Evolutionary conservation across 345 rosid genomes (phyloP).

Genomic region (Pistacia atlantica): DNA sequence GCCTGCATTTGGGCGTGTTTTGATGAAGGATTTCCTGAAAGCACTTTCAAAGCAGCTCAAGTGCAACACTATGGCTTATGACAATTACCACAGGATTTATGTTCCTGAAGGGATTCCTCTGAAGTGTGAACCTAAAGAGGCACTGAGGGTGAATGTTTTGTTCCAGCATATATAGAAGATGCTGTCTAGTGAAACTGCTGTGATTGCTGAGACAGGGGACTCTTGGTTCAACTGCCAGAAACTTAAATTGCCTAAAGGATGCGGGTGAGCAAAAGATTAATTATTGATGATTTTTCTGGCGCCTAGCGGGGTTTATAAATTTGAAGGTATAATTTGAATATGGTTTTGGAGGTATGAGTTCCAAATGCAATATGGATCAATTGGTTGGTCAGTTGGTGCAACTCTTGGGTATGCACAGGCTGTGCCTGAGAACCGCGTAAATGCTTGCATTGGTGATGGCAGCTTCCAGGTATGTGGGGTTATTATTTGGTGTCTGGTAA

Average conservation of each 20-base stretch:
- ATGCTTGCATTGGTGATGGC: slow-evolving; percentile 86
- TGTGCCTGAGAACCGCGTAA: slow-evolving; percentile 65
- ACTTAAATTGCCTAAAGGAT: slow-evolving; percentile 67
- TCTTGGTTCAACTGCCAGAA: slow-evolving; percentile 91
- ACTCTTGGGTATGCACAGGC: slow-evolving; percentile 89
- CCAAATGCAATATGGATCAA: slow-evolving; percentile 90
- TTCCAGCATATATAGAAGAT: slow-evolving; percentile 71
- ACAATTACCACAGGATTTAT: slow-evolving; percentile 74
- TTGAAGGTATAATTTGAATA: slow-evolving; percentile 1
- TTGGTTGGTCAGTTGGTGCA: slow-evolving; percentile 89
- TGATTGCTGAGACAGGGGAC: slow-evolving; percentile 88
- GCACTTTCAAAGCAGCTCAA: slow-evolving; percentile 56
- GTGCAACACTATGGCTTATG: slow-evolving; percentile 56
- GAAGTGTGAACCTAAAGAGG: slow-evolving; percentile 51
- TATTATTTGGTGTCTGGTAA: neutral
- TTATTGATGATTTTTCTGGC: neutral
- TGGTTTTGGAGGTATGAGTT: slow-evolving; percentile 62
- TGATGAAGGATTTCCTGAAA: slow-evolving; percentile 72
- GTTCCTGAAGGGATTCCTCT: slow-evolving; percentile 63
- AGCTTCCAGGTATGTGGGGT: slow-evolving; percentile 66
- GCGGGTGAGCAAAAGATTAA: slow-evolving; percentile 51
- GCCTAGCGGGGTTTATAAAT: neutral
- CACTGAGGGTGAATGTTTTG: slow-evolving; percentile 72
- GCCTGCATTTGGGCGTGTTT: slow-evolving; percentile 71
- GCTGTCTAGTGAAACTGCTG: slow-evolving; percentile 68